Evolutionary conservation across 495 filamentous ascomycete species (phyloP).

Genomic region (Podospora tetraspora): DNA sequence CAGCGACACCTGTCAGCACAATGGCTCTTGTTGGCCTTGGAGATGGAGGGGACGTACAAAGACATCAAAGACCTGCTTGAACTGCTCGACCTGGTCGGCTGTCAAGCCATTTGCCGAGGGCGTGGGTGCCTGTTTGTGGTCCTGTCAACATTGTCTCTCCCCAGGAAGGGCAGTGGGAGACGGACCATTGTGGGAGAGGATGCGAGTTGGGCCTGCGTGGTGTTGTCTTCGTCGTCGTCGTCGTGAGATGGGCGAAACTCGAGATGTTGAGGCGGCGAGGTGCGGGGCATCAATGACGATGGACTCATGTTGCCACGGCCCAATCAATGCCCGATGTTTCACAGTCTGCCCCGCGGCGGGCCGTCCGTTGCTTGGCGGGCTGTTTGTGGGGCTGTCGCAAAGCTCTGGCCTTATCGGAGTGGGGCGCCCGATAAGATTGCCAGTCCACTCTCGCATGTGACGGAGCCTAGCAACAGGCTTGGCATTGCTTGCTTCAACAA

Average conservation of each 20-base stretch:
- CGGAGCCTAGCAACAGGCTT: not conserved
- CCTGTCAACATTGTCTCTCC: not conserved
- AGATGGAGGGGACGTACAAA: conserved; percentile 10
- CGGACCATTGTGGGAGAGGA: not conserved
- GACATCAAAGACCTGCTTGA: conserved; percentile 20
- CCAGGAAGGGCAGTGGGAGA: not conserved
- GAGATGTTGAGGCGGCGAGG: not conserved
- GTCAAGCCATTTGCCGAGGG: conserved; percentile 3
- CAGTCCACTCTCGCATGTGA: not conserved
- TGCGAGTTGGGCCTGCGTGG: not conserved
- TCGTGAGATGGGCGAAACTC: not conserved
- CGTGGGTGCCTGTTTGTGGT: conserved; percentile 3
- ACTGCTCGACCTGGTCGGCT: conserved; percentile 13
- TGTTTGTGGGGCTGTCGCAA: too few relatives aligned
- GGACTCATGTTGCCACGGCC: not conserved
- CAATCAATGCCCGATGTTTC: not conserved
- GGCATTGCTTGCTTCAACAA: not conserved
- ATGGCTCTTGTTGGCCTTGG: not conserved
- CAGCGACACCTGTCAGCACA: not conserved
- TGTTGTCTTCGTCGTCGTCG: not conserved
- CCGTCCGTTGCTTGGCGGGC: too few relatives aligned
- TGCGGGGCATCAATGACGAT: not conserved
- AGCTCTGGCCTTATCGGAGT: not conserved
- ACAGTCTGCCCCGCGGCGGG: not conserved
- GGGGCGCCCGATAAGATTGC: not conserved